Evolutionary conservation across 2,329 filamentous ascomycete genomes (phyloP), one percentile per base, ranked within the genome.

Genomic region (Apiospora rasikravindrae): DNA sequence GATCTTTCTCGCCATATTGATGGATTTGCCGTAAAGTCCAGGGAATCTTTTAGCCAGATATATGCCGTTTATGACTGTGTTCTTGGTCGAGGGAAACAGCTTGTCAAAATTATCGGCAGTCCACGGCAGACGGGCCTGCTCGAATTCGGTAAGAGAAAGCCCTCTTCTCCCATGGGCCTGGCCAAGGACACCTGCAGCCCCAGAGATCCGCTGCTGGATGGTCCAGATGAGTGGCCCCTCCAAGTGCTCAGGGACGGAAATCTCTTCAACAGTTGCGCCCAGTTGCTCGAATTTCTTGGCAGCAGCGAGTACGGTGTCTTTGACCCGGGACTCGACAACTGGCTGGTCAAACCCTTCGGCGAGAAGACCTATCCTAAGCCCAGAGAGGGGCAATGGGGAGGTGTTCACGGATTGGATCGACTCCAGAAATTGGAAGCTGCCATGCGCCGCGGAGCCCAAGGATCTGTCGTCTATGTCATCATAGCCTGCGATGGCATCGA

Each of bases 191-290:
- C 83, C 80, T 16, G 81, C 77, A 1, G 84, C 79, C 0, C 86
- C 85, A 0, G 84, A 80, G 45, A 86, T 84, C 19, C 83, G 81
- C n/a, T 84, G 76, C 76, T 87, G 74, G 76, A 84, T 82, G 76
- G 87, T 87, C 86, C 87, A 89, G 68, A 88, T 84, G 1, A 85
- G 82, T 0, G 85, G 83, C 0, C 85, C 85, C 73, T 87, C 82
- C 0, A 81, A 76, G 72, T 88, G 86, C 0, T 84, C 76, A 0
- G 87, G 88, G 14, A 90, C 80, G 0, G 86, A 87, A 0, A 89
- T 80, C 69, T 88, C 84, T 40, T 85, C 83, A 0, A 90, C 81
- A 0, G 74, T 81, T 5, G 88, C 88, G 0, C 88, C 88, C 0
- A 89, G 80, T 0, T 81, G 77, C 49, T 78, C 73, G 71, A 89